Evolutionary conservation across 2,329 filamentous ascomycete species (phyloP).

Genomic region (Penicillium sumatraense): DNA sequence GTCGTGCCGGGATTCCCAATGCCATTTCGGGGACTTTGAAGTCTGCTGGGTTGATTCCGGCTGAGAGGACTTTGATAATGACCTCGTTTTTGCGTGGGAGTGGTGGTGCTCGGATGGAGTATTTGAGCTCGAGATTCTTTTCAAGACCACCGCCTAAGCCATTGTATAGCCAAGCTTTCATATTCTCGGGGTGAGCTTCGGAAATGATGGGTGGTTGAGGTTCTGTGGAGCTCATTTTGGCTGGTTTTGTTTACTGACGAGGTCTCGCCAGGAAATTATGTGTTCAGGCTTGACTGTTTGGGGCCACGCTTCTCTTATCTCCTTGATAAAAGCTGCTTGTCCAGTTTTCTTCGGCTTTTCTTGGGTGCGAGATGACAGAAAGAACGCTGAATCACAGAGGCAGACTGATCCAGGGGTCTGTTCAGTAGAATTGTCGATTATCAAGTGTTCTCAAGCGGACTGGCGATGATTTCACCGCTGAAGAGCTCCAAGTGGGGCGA

Average conservation of each 20-base stretch:
- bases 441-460: not conserved
- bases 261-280: not conserved
- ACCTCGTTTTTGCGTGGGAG: slow-evolving; percentile 50
- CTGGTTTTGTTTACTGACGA: not conserved
- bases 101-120: slow-evolving; percentile 48
- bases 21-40: slow-evolving; percentile 64
- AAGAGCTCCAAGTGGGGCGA: not conserved
- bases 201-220: not conserved
- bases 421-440: not conserved
- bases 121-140: slow-evolving; percentile 56
- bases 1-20: slow-evolving; percentile 44
- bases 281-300: not conserved
- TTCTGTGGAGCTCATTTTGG: not conserved
- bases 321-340: not conserved
- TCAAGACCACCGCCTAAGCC: slow-evolving; percentile 54
- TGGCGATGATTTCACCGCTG: not conserved
- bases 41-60: slow-evolving; percentile 66
- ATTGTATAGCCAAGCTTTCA: slow-evolving; percentile 64
- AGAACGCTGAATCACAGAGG: not conserved
- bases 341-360: not conserved
- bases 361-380: not conserved
- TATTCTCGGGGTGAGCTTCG: slow-evolving; percentile 40
- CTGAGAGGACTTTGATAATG: slow-evolving; percentile 59
- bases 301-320: not conserved
- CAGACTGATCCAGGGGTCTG: not conserved